phyloP scores from a whole-genome alignment of 2,329 filamentous ascomycete genomes.

The Aspergillus sp. region DNA sequence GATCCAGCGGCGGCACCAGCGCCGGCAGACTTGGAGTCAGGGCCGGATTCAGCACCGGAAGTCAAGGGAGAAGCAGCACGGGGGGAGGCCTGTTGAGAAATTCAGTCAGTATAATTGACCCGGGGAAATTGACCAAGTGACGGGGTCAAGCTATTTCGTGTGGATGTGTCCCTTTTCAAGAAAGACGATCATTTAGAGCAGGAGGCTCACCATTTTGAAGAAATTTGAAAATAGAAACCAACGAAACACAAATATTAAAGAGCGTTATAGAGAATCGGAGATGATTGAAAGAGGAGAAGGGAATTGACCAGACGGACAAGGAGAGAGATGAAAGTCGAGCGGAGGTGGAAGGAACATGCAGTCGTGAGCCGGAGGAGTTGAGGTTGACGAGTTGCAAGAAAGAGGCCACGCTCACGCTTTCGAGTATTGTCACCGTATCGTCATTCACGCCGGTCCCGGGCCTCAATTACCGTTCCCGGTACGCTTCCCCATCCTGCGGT shows the following conservation, averaged over 20 bases:
- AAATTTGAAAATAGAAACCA: conserved; percentile 15
- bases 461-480: neutral
- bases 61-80: conserved; percentile 45
- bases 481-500: neutral
- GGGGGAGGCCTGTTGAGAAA: conserved; percentile 30
- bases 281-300: conserved; percentile 11
- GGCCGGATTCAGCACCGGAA: conserved; percentile 46
- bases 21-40: conserved; percentile 42
- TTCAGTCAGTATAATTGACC: conserved; percentile 6
- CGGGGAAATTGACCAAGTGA: neutral
- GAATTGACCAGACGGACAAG: conserved; percentile 10
- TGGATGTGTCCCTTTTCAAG: neutral
- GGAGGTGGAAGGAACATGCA: neutral
- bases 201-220: conserved; percentile 26
- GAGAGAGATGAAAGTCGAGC: conserved; percentile 9
- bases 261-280: conserved; percentile 23
- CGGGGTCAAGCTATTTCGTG: neutral
- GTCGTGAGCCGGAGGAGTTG: conserved; percentile 7
- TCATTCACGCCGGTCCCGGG: too few relatives aligned
- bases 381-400: conserved; percentile 22
- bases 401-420: conserved; percentile 30
- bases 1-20: conserved; percentile 51
- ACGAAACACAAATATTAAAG: conserved; percentile 14
- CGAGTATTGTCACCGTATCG: neutral
- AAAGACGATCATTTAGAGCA: conserved; percentile 10